A percentile compares a stretch with the other conserved stretches of the same genome.
These are phyloP conservation scores for Arachis hypogaea DNA, from an alignment of 306 rosid species.

Conservation along the genomic window DNA sequence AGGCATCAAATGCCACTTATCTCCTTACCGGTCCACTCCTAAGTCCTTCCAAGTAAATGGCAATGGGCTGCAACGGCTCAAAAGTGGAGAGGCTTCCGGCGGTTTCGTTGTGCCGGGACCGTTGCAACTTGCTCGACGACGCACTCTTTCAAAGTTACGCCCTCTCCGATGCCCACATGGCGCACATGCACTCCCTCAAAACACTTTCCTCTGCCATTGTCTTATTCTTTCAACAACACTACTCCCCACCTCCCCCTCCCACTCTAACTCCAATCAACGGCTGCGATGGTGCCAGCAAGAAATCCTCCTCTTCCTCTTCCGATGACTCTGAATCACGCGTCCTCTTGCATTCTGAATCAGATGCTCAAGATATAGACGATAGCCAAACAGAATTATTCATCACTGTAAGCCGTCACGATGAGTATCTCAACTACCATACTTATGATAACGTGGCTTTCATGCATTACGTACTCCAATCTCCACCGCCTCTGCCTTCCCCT, in stretches of 20 bases:
- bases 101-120: constrained; percentile 85
- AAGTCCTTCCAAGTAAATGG: no score
- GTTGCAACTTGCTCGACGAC: constrained; percentile 70
- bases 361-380: constrained; percentile 34
- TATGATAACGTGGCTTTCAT: constrained; percentile 37
- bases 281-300: neutral
- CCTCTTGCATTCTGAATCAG: constrained; percentile 51
- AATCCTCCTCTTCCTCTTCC: constrained; percentile 48
- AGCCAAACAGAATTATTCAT: constrained; percentile 32
- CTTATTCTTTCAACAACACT: constrained; percentile 53
- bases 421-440: constrained; percentile 29
- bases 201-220: constrained; percentile 61
- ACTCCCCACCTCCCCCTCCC: neutral
- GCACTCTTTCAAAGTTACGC: constrained; percentile 64
- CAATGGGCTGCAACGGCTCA: constrained; percentile 82
- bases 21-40: no score
- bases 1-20: neutral
- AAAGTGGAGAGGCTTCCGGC: constrained; percentile 70
- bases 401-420: constrained; percentile 22
- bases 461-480: constrained; percentile 27
- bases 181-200: constrained; percentile 68
- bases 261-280: neutral
- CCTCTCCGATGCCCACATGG: constrained; percentile 76
- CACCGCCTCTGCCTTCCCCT: constrained; percentile 54
- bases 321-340: constrained; percentile 38